Evolutionary conservation across 345 rosid genomes (phyloP).

Genomic region (Eucalyptus erythrocorys): DNA sequence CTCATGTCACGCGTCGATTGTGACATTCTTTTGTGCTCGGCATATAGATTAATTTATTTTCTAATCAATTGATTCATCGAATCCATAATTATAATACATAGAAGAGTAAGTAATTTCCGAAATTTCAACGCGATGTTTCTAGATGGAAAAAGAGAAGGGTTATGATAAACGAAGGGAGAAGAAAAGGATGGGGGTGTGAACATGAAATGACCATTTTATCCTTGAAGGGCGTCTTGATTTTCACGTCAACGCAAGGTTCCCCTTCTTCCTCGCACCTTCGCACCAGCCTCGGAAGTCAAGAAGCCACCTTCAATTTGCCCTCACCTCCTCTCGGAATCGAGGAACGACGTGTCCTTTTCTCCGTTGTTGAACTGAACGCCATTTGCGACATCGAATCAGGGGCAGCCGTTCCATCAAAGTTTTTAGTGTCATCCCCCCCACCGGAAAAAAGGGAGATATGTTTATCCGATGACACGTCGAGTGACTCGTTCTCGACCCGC

Average conservation of each 20-base stretch:
- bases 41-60: not conserved
- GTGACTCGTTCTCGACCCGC: not conserved
- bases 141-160: not conserved
- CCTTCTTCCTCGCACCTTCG: not conserved
- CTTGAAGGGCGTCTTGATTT: not conserved
- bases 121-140: not conserved
- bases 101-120: fast-evolving
- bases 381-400: not conserved
- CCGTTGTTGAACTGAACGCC: not conserved
- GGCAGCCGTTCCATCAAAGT: not conserved
- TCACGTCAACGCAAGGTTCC: not conserved
- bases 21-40: not conserved
- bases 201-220: not conserved
- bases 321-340: fast-evolving
- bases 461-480: not conserved
- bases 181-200: not conserved
- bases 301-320: not conserved
- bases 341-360: not conserved
- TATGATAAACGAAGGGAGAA: not conserved
- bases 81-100: not conserved
- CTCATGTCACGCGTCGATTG: not conserved
- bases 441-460: not conserved
- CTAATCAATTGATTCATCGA: not conserved
- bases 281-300: not conserved
- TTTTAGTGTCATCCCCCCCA: not conserved